Evolutionary conservation across 306 rosid genomes (phyloP).

Genomic region (Cucurbita argyrosperma): DNA sequence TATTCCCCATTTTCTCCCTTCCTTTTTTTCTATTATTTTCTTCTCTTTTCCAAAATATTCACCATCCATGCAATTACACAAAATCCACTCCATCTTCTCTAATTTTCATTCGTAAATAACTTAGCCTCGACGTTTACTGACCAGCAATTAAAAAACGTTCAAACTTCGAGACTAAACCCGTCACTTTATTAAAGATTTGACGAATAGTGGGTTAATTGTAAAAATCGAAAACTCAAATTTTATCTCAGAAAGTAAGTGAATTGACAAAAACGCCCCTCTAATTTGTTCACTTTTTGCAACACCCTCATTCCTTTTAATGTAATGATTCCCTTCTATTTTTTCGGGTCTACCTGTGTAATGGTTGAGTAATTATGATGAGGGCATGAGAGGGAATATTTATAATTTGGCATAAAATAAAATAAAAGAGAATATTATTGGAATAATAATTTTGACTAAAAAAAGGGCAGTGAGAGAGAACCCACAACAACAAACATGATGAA

Average conservation of each 20-base stretch:
- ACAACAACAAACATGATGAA: neutral
- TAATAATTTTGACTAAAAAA: neutral
- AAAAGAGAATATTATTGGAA: neutral
- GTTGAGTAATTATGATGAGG: neutral
- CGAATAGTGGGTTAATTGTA: too few species aligned
- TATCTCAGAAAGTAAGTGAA: too few species aligned
- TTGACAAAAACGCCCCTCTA: neutral
- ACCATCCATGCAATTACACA: neutral
- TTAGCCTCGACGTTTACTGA: too few species aligned
- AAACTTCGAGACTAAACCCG: too few species aligned
- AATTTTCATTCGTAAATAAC: too few species aligned
- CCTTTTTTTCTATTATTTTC: too few species aligned
- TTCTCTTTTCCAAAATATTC: neutral
- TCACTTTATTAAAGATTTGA: too few species aligned
- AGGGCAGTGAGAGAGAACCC: neutral
- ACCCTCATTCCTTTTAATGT: neutral
- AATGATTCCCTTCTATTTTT: neutral
- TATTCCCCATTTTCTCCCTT: too few species aligned
- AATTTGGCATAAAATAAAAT: neutral
- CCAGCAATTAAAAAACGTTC: too few species aligned
- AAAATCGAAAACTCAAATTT: too few species aligned
- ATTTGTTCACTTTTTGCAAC: neutral
- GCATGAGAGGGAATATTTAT: neutral
- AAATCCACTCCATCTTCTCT: too few species aligned
- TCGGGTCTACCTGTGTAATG: neutral